Evolutionary conservation across 768 basidiomycete genomes (phyloP), one percentile per base, ranked within the genome.

Genomic region (Termitomyces sp.): DNA sequence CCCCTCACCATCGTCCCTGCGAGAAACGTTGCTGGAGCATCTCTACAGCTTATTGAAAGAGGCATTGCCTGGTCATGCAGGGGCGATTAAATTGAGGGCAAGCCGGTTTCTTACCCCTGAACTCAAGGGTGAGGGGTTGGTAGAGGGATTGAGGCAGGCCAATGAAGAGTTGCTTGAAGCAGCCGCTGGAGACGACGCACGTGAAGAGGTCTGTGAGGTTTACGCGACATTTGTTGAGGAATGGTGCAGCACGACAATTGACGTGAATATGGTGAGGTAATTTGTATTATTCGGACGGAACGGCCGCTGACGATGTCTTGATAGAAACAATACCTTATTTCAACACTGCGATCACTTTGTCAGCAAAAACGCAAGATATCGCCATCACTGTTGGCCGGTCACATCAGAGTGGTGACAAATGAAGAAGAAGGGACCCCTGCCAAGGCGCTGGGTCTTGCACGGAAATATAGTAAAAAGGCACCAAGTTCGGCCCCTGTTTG

Each of bases 261-360:
- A 87, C 59, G 77, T 74, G 34, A 75, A 76, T 59, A 70, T 89
- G 73, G 72, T 79, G 61, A 68, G 73, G 7, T 24, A 20, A 49
- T 39, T 12, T 13, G 7, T 52, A 14, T 20, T 29, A 29, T 48
- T 18, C n/a, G n/a, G 1, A 29, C 37, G 9, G 5, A 7, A 39
- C 39, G 24, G 10, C 36, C 63, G 61, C 76, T 49, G 71, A 75
- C 24, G 31, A 4, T 55, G 37, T 1, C 16, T 18, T 52, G 39
- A 46, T 67, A 87, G 87, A 82, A 79, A 71, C 60, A 67, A 53
- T 91, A 86, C 68, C 72, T 89, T 39, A 68, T 78, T 57, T 67
- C 68, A 42, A 79, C 76, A 44, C 64, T 85, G 59, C 71, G 73
- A 42, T 65, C 68, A 41, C 59, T 78, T 39, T 70, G 74, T 41